Percentiles rank a stretch among this genome's conserved stretches.
These are phyloP conservation scores for Meripilus lineatus DNA, from an alignment of 1,284 basidiomycete species.

Conservation along the genomic window DNA sequence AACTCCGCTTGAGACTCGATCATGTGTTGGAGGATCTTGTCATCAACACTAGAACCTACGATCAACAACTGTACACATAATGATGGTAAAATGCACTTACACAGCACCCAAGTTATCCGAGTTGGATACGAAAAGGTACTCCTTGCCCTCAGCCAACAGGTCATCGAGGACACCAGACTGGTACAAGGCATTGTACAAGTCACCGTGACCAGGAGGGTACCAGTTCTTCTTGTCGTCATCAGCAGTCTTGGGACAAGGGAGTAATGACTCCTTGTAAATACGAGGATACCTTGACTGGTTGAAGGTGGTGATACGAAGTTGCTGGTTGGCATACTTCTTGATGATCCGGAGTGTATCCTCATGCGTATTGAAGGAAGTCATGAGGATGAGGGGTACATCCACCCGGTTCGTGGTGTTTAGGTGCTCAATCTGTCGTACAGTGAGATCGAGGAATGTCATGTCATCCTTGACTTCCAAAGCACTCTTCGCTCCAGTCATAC, in stretches of 20 bases:
- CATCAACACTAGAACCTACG: slow-evolving; percentile 48
- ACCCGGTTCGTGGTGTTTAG: slow-evolving; percentile 69
- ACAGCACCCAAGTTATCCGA: slow-evolving; percentile 99
- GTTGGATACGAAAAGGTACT: slow-evolving; percentile 99
- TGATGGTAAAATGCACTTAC: slow-evolving; percentile 36
- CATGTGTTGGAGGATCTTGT: slow-evolving; percentile 87
- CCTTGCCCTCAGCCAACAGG: slow-evolving; percentile 92
- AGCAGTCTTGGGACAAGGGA: slow-evolving; percentile 85
- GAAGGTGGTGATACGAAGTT: slow-evolving; percentile 92
- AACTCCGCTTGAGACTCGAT: slow-evolving; percentile 86
- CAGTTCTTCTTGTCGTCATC: slow-evolving; percentile 94
- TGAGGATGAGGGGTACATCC: slow-evolving; percentile 96
- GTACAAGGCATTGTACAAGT: slow-evolving; percentile 89
- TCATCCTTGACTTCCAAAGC: slow-evolving; percentile 92
- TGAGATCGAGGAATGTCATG: slow-evolving; percentile 99
- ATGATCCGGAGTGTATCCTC: slow-evolving; percentile 97
- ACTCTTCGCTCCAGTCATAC: slow-evolving; percentile 92
- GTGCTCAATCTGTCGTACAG: slow-evolving; percentile 95
- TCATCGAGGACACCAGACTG: slow-evolving; percentile 97
- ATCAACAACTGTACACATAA: slow-evolving; percentile 20
- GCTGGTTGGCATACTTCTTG: slow-evolving; percentile 99
- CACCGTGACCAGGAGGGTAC: slow-evolving; percentile 99
- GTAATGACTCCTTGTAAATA: slow-evolving; percentile 91
- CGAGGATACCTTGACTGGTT: slow-evolving; percentile 99
- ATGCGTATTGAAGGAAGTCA: slow-evolving; percentile 99